Percentiles rank a stretch among this genome's conserved stretches.
Conservation (phyloP, 257 asterid species). For the Solanum sejunctum region DNA sequence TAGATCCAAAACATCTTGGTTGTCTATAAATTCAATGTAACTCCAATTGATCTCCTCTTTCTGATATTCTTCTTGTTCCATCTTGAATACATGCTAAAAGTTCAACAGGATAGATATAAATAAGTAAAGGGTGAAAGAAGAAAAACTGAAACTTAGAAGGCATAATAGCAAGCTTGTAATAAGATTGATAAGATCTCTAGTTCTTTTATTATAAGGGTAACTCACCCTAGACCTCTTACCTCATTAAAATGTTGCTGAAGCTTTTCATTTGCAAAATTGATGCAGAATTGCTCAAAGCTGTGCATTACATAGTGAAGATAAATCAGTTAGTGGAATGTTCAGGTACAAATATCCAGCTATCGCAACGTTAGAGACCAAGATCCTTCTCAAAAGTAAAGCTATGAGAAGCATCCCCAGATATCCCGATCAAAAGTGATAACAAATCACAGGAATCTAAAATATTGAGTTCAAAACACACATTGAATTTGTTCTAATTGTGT, state of each 20-base stretch:
- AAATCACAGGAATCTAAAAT: neutral
- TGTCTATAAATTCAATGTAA: constrained; percentile 96
- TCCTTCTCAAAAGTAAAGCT: neutral
- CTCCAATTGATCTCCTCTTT: constrained; percentile 95
- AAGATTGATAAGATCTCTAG: neutral
- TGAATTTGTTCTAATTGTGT: neutral
- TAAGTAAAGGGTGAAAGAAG: neutral
- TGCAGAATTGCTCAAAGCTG: constrained; percentile 99
- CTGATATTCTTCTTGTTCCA: constrained; percentile 99
- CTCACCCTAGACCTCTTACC: constrained; percentile 28
- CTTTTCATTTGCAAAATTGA: constrained; percentile 97
- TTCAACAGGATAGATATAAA: neutral
- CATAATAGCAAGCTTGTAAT: constrained; percentile 4
- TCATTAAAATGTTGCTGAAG: constrained; percentile 99
- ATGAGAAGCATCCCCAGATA: neutral
- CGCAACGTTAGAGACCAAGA: neutral
- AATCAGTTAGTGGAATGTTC: neutral
- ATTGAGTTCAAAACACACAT: neutral
- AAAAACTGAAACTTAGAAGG: neutral
- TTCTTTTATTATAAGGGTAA: neutral
- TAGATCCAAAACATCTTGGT: constrained; percentile 96
- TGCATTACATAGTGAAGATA: constrained; percentile 1
- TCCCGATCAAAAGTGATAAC: neutral
- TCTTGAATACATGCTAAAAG: constrained; percentile 95
- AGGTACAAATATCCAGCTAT: neutral